A percentile compares a stretch with the other conserved stretches of the same genome.
phyloP scores from a whole-genome alignment of 2,329 filamentous ascomycete genomes.

The Apiospora kogelbergensis region DNA sequence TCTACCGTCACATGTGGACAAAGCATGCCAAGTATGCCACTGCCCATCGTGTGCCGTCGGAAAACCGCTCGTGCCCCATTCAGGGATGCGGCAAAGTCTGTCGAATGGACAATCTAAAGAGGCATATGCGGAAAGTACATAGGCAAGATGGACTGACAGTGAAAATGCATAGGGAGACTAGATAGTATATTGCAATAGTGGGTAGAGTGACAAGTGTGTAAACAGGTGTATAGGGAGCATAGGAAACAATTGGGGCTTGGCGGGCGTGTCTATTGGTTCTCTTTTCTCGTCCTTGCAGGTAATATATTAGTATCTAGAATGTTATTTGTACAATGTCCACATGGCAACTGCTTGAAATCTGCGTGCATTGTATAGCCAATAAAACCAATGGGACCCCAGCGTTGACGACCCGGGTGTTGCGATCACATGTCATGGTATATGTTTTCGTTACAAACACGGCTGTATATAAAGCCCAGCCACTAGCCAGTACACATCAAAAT shows the following conservation, averaged over 20 bases:
- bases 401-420: too few species aligned
- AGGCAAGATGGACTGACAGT: background rate
- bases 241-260: background rate
- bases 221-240: background rate
- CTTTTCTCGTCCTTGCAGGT: too few species aligned
- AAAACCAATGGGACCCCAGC: too few species aligned
- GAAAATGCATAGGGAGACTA: background rate
- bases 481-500: too few species aligned
- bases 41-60: background rate
- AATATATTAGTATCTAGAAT: too few species aligned
- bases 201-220: background rate
- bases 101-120: background rate
- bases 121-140: background rate
- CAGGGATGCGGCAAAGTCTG: background rate
- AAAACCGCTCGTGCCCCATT: background rate
- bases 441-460: too few species aligned
- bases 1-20: background rate
- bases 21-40: background rate
- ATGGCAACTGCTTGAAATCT: too few species aligned
- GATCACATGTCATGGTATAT: too few species aligned
- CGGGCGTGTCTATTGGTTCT: too few species aligned
- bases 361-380: too few species aligned
- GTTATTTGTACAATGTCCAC: too few species aligned
- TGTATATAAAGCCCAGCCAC: too few species aligned
- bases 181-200: background rate